These are phyloP conservation scores for Debaryomyces subglobosus DNA, from an alignment of 1,139 yeast genomes.

Conservation along the genomic window DNA sequence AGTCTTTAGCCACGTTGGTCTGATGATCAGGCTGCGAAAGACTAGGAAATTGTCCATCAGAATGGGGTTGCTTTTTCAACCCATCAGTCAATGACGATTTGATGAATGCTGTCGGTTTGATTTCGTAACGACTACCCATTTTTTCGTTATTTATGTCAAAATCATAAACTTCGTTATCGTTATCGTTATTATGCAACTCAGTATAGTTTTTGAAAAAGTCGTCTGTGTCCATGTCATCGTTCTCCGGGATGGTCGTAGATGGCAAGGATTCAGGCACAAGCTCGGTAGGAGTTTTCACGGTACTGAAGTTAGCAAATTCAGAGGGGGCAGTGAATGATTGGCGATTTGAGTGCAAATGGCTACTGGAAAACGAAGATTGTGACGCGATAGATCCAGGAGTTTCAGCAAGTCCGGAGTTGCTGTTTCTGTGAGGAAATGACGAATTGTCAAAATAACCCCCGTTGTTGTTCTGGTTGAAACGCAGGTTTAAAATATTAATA, in stretches of 20 bases:
- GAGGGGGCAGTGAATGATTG: conserved; percentile 14
- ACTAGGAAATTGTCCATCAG: not conserved
- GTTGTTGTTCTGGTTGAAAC: conserved; percentile 22
- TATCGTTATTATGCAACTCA: conserved; percentile 6
- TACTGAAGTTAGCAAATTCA: conserved; percentile 8
- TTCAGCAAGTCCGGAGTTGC: conserved; percentile 17
- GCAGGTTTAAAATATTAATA: conserved; percentile 31
- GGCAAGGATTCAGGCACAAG: conserved; percentile 27
- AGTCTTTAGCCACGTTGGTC: conserved; percentile 29
- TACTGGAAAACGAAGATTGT: conserved; percentile 20
- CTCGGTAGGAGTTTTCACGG: conserved; percentile 10
- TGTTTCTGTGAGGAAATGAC: conserved; percentile 15
- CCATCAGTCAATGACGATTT: conserved; percentile 32
- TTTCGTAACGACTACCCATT: conserved; percentile 10
- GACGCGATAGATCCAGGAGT: conserved; percentile 32
- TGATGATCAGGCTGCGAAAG: not conserved
- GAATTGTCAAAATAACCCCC: conserved; percentile 34
- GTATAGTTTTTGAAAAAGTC: conserved; percentile 29
- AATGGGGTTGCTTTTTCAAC: conserved; percentile 21
- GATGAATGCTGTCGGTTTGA: conserved; percentile 15
- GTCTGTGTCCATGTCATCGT: conserved; percentile 21
- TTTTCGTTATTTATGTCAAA: conserved; percentile 12
- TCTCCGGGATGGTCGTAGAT: conserved; percentile 13
- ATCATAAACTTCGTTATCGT: conserved; percentile 6
- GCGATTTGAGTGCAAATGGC: conserved; percentile 9